Percentiles rank a stretch among this genome's conserved stretches.
Conservation (phyloP, 306 rosid genomes). For the Arachis stenosperma region DNA sequence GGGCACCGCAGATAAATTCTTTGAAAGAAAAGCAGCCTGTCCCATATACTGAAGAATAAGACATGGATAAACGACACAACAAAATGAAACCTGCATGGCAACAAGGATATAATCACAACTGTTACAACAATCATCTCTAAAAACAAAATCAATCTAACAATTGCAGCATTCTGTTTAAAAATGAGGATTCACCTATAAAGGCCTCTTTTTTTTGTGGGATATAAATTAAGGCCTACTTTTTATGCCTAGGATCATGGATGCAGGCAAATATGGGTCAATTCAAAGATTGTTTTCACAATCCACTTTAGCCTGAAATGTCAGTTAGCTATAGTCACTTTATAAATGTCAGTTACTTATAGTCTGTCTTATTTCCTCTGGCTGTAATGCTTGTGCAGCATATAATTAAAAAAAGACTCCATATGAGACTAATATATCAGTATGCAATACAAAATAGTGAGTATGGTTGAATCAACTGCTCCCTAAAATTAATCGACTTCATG, state of each 20-base stretch:
- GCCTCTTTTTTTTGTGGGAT: neutral
- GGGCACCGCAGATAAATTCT: conserved; percentile 68
- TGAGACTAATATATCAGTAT: conserved; percentile 8
- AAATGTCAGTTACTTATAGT: conserved; percentile 17
- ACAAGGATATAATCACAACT: conserved; percentile 30
- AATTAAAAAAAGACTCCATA: conserved; percentile 25
- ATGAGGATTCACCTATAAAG: conserved; percentile 15
- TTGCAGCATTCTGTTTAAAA: conserved; percentile 21
- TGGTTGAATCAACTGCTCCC: conserved; percentile 29
- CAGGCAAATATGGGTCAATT: conserved; percentile 31
- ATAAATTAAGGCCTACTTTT: neutral
- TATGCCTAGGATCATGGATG: conserved; percentile 24
- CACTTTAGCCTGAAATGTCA: conserved; percentile 24
- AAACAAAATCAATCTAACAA: conserved; percentile 35
- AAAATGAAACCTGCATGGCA: conserved; percentile 70
- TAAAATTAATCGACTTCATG: conserved; percentile 25
- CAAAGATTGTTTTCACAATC: conserved; percentile 22
- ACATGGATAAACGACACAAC: conserved; percentile 70
- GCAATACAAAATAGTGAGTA: conserved; percentile 38
- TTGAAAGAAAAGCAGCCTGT: conserved; percentile 87
- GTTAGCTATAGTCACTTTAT: conserved; percentile 27
- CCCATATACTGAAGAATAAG: conserved; percentile 90
- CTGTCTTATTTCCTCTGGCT: conserved; percentile 22
- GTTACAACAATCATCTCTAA: conserved; percentile 26
- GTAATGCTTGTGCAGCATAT: conserved; percentile 18